Evolutionary conservation across 805 yeast species (phyloP).

Genomic region (Ogataea populi-albae): DNA sequence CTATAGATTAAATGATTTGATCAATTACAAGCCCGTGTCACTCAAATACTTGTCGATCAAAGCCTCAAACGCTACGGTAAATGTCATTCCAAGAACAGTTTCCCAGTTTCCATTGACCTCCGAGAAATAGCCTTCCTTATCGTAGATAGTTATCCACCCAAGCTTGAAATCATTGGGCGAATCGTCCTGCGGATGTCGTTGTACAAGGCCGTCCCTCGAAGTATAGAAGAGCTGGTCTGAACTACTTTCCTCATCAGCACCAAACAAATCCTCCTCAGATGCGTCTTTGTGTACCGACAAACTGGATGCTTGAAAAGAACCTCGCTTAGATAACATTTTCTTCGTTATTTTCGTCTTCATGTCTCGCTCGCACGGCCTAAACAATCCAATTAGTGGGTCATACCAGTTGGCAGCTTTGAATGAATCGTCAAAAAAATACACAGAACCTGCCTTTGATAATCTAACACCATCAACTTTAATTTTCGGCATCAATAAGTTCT

Average conservation of each 20-base stretch:
- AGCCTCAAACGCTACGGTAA: constrained; percentile 48
- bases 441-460: constrained; percentile 29
- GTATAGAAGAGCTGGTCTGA: constrained; percentile 29
- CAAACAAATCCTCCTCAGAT: constrained; percentile 17
- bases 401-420: constrained; percentile 25
- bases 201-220: constrained; percentile 56
- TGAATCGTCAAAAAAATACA: constrained; percentile 27
- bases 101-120: constrained; percentile 50
- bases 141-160: constrained; percentile 66
- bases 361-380: constrained; percentile 32
- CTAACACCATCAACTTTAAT: constrained; percentile 30
- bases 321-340: constrained; percentile 21
- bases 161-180: constrained; percentile 56
- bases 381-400: constrained; percentile 25
- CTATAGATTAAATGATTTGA: no score
- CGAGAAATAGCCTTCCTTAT: constrained; percentile 36
- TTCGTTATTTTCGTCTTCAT: constrained; percentile 28
- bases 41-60: constrained; percentile 26
- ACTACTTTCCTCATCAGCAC: constrained; percentile 16
- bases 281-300: constrained; percentile 5
- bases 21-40: constrained; percentile 5
- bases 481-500: constrained; percentile 19
- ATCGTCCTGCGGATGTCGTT: constrained; percentile 54
- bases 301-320: constrained; percentile 11
- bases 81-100: constrained; percentile 47